phyloP scores from a whole-genome alignment of 768 basidiomycete species.

The Artomyces pyxidatus region DNA sequence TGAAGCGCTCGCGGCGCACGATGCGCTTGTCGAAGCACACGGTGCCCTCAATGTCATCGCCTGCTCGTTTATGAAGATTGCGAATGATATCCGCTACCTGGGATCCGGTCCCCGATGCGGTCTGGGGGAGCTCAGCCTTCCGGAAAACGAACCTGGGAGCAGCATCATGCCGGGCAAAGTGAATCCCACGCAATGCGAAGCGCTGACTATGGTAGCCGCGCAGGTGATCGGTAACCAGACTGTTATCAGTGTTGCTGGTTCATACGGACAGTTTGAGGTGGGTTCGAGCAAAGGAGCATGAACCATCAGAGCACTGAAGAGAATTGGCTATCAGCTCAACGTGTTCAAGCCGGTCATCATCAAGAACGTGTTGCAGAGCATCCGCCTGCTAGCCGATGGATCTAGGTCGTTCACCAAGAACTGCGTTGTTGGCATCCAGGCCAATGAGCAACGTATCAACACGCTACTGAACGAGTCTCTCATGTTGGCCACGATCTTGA shows the following conservation, averaged over 20 bases:
- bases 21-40: constrained; percentile 95
- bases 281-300: constrained; percentile 14
- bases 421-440: constrained; percentile 92
- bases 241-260: constrained; percentile 82
- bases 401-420: constrained; percentile 94
- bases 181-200: constrained; percentile 99
- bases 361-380: constrained; percentile 95
- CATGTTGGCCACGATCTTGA: constrained; percentile 97
- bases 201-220: constrained; percentile 96
- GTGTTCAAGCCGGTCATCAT: constrained; percentile 99
- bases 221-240: constrained; percentile 99
- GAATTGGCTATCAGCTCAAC: constrained; percentile 57
- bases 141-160: constrained; percentile 98
- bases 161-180: constrained; percentile 99
- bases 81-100: constrained; percentile 97
- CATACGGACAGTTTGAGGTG: constrained; percentile 96
- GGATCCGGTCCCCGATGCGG: constrained; percentile 97
- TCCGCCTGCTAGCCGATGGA: constrained; percentile 88
- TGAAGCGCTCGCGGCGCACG: constrained; percentile 95
- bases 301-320: neutral
- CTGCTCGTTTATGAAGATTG: constrained; percentile 98
- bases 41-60: constrained; percentile 95
- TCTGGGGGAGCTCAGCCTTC: constrained; percentile 86
- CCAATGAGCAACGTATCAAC: constrained; percentile 91
- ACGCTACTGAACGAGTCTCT: constrained; percentile 87